Evolutionary conservation across 1,139 yeast species (phyloP).

Genomic region (Magnusiomyces tetraspermus): DNA sequence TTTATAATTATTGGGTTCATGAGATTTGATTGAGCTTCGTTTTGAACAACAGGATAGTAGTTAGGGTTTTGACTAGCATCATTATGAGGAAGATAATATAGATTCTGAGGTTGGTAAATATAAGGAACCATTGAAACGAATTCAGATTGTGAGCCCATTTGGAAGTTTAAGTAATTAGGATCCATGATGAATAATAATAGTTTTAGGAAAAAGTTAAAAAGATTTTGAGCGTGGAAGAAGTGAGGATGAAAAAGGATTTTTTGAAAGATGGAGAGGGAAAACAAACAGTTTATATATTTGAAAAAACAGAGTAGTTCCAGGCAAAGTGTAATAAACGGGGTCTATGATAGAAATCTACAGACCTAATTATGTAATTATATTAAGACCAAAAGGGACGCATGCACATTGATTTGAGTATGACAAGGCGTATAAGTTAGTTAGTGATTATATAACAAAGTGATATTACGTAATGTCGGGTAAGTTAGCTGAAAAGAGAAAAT

Average conservation of each 20-base stretch:
- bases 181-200: neutral
- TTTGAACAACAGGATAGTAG: neutral
- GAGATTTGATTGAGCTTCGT: neutral
- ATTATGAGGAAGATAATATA: neutral
- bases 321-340: no score
- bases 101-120: neutral
- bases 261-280: no score
- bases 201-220: neutral
- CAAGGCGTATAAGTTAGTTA: no score
- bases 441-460: neutral
- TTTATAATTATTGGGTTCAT: neutral
- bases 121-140: neutral
- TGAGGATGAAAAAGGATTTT: neutral
- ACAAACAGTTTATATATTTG: no score
- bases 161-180: neutral
- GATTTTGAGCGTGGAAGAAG: neutral
- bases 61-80: neutral
- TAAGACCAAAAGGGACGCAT: neutral
- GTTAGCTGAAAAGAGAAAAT: neutral
- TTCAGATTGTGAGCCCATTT: neutral
- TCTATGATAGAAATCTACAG: no score
- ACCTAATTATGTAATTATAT: neutral
- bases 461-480: neutral
- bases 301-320: no score
- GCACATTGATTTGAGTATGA: no score